phyloP scores from a whole-genome alignment of 306 rosid species.

The Begonia masoniana region DNA sequence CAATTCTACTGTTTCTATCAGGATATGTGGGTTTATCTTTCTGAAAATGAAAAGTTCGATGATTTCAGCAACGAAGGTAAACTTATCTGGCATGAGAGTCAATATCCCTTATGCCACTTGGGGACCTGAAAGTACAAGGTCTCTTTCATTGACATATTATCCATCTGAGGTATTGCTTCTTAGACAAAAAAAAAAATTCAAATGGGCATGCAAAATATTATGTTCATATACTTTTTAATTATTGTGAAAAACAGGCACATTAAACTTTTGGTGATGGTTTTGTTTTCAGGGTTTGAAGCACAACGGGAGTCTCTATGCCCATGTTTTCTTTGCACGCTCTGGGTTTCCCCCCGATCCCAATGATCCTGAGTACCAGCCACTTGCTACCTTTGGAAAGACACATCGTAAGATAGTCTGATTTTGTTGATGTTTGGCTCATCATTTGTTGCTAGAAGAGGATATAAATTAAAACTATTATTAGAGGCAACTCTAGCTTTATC shows the following conservation, averaged over 20 bases:
- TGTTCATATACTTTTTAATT: too few relatives aligned
- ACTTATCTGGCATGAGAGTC: constrained; percentile 88
- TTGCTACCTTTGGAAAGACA: constrained; percentile 62
- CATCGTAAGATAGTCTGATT: constrained; percentile 30
- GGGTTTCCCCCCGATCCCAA: constrained; percentile 80
- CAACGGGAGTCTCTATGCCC: constrained; percentile 76
- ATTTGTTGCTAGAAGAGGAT: too few relatives aligned
- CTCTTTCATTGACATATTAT: constrained; percentile 43
- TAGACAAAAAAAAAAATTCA: too few relatives aligned
- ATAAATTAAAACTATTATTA: too few relatives aligned
- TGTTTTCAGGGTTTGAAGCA: constrained; percentile 51
- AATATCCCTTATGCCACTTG: constrained; percentile 72
- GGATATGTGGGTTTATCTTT: constrained; percentile 95
- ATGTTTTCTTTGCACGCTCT: constrained; percentile 81
- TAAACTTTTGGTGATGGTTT: constrained; percentile 3
- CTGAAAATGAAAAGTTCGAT: constrained; percentile 60
- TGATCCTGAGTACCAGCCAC: constrained; percentile 81
- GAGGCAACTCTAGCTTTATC: too few relatives aligned
- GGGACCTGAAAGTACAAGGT: constrained; percentile 57
- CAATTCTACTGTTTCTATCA: too few relatives aligned
- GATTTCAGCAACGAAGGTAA: constrained; percentile 62
- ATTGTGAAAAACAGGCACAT: not conserved
- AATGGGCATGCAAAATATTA: too few relatives aligned
- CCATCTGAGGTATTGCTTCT: constrained; percentile 58
- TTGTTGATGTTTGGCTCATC: too few relatives aligned